Percentiles rank a stretch among this genome's conserved stretches.
phyloP scores from a whole-genome alignment of 805 yeast genomes.

The Kuraishia borneana region DNA sequence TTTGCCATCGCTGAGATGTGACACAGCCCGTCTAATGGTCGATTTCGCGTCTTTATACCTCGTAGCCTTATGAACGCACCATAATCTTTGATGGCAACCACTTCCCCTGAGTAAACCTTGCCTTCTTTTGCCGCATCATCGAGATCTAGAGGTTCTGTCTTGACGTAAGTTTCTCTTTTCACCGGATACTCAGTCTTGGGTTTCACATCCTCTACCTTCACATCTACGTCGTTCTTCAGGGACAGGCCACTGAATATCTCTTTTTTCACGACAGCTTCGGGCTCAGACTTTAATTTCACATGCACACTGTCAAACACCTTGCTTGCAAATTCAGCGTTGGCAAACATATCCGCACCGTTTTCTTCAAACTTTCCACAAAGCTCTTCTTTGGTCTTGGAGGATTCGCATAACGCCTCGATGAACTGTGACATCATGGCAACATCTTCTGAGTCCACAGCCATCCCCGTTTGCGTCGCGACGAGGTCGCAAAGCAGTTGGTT shows the following conservation, averaged over 20 bases:
- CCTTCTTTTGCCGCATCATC: conserved; percentile 26
- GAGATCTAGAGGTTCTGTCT: neutral
- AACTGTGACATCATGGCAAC: conserved; percentile 5
- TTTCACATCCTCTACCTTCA: neutral
- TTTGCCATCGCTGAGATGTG: conserved; percentile 62
- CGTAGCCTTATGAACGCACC: conserved; percentile 68
- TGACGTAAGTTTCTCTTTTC: neutral
- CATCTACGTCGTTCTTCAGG: neutral
- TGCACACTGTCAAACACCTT: neutral
- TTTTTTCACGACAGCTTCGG: neutral
- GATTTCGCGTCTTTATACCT: conserved; percentile 18
- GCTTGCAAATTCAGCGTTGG: conserved; percentile 2
- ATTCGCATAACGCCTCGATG: conserved; percentile 4
- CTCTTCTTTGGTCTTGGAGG: conserved; percentile 3
- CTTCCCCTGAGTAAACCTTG: conserved; percentile 47
- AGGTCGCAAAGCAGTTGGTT: neutral
- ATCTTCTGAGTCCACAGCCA: conserved; percentile 3
- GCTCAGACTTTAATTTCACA: neutral
- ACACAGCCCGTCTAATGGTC: conserved; percentile 47
- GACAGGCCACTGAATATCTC: neutral
- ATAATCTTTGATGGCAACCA: conserved; percentile 48
- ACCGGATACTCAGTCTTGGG: neutral
- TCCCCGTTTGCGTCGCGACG: neutral
- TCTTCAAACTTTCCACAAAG: conserved; percentile 4
- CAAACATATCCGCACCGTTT: conserved; percentile 6